Evolutionary conservation across 2,329 filamentous ascomycete species (phyloP), one percentile per base, ranked within the genome.

Genomic region (Colletotrichum tofieldiae): DNA sequence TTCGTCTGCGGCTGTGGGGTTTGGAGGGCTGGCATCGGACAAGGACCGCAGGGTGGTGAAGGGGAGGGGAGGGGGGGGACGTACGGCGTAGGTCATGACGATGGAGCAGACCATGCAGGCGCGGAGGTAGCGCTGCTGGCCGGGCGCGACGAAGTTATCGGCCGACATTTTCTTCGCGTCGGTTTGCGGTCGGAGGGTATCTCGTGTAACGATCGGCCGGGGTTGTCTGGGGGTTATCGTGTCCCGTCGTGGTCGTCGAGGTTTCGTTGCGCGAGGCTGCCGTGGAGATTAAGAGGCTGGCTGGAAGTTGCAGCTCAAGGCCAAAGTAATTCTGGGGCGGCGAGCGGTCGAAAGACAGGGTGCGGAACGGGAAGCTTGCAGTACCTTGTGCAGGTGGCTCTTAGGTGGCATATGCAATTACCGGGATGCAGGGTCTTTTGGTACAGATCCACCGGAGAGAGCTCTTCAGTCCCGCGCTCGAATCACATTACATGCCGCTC

Each of bases 81-180:
- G 77, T 86, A 95, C 93, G 76, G 88, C 88, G 79, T 92, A 91
- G 73, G 93, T 92, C 87, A 96, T 94, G 75, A 98, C 94, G 80
- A 98, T 93, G 66, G 94, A 96, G 90, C 96, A 99, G 77, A 98
- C 94, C 95, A 99, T 98, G 88, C 96, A 99, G 79, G 96, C 96
- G 84, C 96, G 95, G 77, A 97, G 90, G 81, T 94, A 92, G 84
- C 95, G 94, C 85, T 93, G 91, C 84, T 96, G 93, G 81, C 87
- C 88, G 8, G 93, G 89, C 20, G 93, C 85, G 74, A 95, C 92
- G 82, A 91, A 95, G 82, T 91, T 93, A 70, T 86, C 81, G 20
- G 77, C 68, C 16, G 84, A 83, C 85, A 86, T 87, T 67, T 68
- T 75, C 49, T 23, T 67, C 61, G 32, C 2, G 39, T 3, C 52